Evolutionary conservation across 2,329 filamentous ascomycete genomes (phyloP).

Genomic region (Cladosporium sp.): DNA sequence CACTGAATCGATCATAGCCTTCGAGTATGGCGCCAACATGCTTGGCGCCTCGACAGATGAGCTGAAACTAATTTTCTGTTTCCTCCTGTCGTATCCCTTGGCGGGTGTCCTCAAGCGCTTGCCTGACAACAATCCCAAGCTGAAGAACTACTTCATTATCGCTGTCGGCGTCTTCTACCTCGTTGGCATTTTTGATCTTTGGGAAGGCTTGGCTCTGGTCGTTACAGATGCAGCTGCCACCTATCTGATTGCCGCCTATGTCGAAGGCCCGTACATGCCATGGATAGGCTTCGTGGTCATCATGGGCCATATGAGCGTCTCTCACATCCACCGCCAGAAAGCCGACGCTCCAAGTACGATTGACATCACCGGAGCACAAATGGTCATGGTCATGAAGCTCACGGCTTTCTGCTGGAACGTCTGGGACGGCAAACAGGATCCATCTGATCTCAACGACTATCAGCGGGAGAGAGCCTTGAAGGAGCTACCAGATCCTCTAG

Average conservation of each 20-base stretch:
- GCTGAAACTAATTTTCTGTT: slow-evolving; percentile 84
- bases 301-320: slow-evolving; percentile 92
- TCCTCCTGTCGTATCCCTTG: slow-evolving; percentile 86
- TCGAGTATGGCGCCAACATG: slow-evolving; percentile 50
- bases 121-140: slow-evolving; percentile 73
- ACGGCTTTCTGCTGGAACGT: slow-evolving; percentile 97
- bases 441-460: slow-evolving; percentile 72
- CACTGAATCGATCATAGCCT: slow-evolving; percentile 43
- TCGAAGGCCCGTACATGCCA: slow-evolving; percentile 91
- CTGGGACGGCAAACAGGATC: slow-evolving; percentile 77
- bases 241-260: slow-evolving; percentile 75
- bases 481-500: slow-evolving; percentile 66
- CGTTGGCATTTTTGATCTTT: slow-evolving; percentile 87
- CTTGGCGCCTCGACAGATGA: slow-evolving; percentile 62
- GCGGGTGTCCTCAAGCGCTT: slow-evolving; percentile 83
- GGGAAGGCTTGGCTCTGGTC: slow-evolving; percentile 74
- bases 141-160: slow-evolving; percentile 86
- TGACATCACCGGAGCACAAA: slow-evolving; percentile 91
- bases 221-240: slow-evolving; percentile 70
- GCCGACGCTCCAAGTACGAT: slow-evolving; percentile 58
- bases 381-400: slow-evolving; percentile 98
- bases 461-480: slow-evolving; percentile 77
- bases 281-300: slow-evolving; percentile 92
- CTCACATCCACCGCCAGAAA: slow-evolving; percentile 76
- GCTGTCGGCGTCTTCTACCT: slow-evolving; percentile 85